A percentile compares a stretch with the other conserved stretches of the same genome.
Evolutionary conservation across 345 rosid species (phyloP).

Genomic region (Balakata baccata): DNA sequence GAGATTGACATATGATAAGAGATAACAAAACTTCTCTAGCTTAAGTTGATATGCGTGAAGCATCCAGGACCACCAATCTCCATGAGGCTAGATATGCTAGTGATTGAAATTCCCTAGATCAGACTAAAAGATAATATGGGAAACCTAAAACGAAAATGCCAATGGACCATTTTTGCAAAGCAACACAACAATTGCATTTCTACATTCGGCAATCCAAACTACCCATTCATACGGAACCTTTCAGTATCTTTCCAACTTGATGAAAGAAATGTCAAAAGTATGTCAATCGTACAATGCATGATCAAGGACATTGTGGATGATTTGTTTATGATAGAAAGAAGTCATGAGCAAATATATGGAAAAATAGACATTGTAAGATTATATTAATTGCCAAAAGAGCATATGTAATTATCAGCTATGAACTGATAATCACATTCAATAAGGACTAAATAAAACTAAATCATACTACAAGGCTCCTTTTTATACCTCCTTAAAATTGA

Average conservation of each 20-base stretch:
- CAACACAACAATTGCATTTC: background rate
- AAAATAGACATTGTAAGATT: background rate
- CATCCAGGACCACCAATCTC: background rate
- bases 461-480: slow-evolving; percentile 18
- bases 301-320: background rate
- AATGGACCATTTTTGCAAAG: background rate
- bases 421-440: slow-evolving; percentile 7
- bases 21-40: background rate
- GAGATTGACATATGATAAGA: background rate
- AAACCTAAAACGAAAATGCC: background rate
- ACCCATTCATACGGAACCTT: background rate
- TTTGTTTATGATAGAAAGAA: background rate
- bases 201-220: background rate
- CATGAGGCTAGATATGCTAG: background rate
- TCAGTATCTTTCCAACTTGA: slow-evolving; percentile 16
- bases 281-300: background rate
- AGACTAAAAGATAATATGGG: background rate
- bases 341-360: background rate
- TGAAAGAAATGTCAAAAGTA: slow-evolving; percentile 10
- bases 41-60: background rate
- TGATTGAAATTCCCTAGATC: background rate
- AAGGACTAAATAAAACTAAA: slow-evolving; percentile 7
- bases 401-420: slow-evolving; percentile 1
- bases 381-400: background rate
- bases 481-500: slow-evolving; percentile 36